Evolutionary conservation across 1,139 yeast genomes (phyloP).

Genomic region (Magnusiomyces paraingens): DNA sequence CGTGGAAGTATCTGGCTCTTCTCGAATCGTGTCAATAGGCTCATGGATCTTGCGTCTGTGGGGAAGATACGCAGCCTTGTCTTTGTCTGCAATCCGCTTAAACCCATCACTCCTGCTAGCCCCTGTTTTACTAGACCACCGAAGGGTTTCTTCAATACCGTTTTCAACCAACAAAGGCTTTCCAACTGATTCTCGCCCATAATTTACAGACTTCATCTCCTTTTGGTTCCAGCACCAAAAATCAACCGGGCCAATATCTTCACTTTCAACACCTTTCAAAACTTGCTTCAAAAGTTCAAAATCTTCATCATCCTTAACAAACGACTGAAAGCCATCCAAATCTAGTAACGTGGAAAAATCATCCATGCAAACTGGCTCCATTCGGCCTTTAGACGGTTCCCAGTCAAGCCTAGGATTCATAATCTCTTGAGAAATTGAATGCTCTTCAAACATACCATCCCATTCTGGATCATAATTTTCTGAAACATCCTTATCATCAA

Average conservation of each 20-base stretch:
- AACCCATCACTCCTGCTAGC: conserved; percentile 74
- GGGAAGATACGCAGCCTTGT: conserved; percentile 71
- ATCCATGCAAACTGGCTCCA: conserved; percentile 50
- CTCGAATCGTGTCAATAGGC: conserved; percentile 29
- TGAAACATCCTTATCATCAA: conserved; percentile 10
- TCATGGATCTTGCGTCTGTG: conserved; percentile 59
- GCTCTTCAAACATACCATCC: conserved; percentile 10
- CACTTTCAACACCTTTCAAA: conserved; percentile 33
- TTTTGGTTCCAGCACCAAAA: conserved; percentile 67
- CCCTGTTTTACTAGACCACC: conserved; percentile 39
- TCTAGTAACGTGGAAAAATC: conserved; percentile 36
- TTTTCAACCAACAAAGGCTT: not conserved
- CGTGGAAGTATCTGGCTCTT: conserved; percentile 19
- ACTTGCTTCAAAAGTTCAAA: conserved; percentile 45
- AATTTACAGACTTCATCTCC: conserved; percentile 27
- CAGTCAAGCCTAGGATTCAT: conserved; percentile 15
- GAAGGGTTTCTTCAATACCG: conserved; percentile 12
- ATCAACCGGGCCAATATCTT: conserved; percentile 39
- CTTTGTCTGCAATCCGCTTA: conserved; percentile 61
- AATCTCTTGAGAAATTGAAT: conserved; percentile 1
- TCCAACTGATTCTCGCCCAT: conserved; percentile 17
- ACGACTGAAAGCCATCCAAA: conserved; percentile 45
- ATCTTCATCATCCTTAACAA: conserved; percentile 73
- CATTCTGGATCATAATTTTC: conserved; percentile 11
- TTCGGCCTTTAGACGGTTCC: conserved; percentile 28